Conservation (phyloP, 2,329 filamentous ascomycete species). For the Paecilomyces dactylethromorphus region DNA sequence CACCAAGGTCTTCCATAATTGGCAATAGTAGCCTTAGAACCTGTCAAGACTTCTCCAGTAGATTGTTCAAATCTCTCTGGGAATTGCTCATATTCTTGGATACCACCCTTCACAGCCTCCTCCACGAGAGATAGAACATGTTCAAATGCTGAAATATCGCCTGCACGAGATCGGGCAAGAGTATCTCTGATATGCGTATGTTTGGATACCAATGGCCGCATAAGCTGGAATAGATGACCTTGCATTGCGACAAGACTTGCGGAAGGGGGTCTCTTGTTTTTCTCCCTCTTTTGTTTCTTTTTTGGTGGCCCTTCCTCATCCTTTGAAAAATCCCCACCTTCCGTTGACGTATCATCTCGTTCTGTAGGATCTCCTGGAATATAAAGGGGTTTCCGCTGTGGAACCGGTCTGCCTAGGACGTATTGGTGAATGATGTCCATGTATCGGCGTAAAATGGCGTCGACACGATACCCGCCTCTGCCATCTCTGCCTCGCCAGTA, state of each 20-base stretch:
- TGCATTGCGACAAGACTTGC: conserved; percentile 76
- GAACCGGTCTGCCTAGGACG: conserved; percentile 59
- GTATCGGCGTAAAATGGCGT: conserved; percentile 81
- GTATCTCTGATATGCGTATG: conserved; percentile 81
- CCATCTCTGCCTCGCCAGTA: conserved; percentile 81
- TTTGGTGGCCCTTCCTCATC: conserved; percentile 44
- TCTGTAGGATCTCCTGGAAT: conserved; percentile 48
- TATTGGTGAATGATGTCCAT: conserved; percentile 82
- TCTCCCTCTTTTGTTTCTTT: conserved; percentile 41
- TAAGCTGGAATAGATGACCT: conserved; percentile 85
- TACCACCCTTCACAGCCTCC: conserved; percentile 61
- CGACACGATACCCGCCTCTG: conserved; percentile 78
- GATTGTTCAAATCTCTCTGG: conserved; percentile 30
- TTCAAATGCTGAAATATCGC: conserved; percentile 72
- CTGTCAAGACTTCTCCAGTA: conserved; percentile 25
- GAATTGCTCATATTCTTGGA: conserved; percentile 57
- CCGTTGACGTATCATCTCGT: conserved; percentile 12
- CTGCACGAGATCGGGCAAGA: conserved; percentile 62
- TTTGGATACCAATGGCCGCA: conserved; percentile 70
- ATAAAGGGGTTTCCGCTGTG: conserved; percentile 65
- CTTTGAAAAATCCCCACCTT: conserved; percentile 25
- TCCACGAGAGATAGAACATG: conserved; percentile 70
- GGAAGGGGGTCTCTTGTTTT: conserved; percentile 42
- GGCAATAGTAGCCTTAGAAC: conserved; percentile 56
- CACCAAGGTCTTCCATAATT: conserved; percentile 79